Evolutionary conservation across 768 basidiomycete species (phyloP), one percentile per base, ranked within the genome.

Genomic region (Naematelia encephala): DNA sequence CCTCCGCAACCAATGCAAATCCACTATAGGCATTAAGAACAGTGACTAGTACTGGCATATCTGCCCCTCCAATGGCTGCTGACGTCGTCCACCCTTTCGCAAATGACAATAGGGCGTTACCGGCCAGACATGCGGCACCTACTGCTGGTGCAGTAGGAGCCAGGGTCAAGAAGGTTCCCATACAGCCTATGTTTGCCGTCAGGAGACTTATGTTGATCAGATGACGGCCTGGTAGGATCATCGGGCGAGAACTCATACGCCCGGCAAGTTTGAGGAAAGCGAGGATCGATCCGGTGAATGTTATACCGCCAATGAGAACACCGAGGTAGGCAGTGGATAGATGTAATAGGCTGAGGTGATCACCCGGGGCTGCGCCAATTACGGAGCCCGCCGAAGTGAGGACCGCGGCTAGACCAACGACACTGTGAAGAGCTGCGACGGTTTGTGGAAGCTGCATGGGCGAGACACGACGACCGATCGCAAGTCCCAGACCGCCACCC

Each of bases 31-130:
- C 89, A 72, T 92, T 92, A 60, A 92, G 74, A 16, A 92, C 90
- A 4, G 90, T 91, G 48, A 92, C 91, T 3, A 92, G 87, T 28
- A 92, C 90, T 52, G 90, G 90, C 90, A 92, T 92, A 71, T 92
- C 90, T 25, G 90, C 90, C 11, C 90, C 90, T 51, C 90, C 90
- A 62, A 92, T 89, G n/a, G 90, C 88, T 12, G 90, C 87, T 8
- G 90, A 91, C 1, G 88, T 89, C 0, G 90, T 92, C 76, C 68
- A 70, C 3, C 90, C 90, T 72, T 90, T 89, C 61, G 88, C 82
- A 77, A 91, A 91, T 69, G 88, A 90, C 53, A 92, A 79, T 1
- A 84, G 61, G 1, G 90, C 80, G 66, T 88, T 91, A 16, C 82
- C 82, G 43, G 86, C 83, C 0, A 92, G 80, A 78, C 86, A 91